Base-by-base conservation (phyloP, 768 basidiomycete species). In the Phaeotremella skinneri region DNA sequence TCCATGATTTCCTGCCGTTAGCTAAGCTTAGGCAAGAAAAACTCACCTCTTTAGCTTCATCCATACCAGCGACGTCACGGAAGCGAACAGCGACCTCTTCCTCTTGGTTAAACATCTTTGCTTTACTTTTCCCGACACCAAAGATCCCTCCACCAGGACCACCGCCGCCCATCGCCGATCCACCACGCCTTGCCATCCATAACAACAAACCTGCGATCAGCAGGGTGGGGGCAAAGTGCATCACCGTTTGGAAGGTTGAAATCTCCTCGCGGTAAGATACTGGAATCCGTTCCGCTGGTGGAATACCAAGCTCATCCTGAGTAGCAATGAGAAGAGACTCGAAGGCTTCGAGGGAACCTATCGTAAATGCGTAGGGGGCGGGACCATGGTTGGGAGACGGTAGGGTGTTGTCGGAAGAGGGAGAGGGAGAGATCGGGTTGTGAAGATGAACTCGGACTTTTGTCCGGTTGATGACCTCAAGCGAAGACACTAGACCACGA, bases 1-100 rank as follows among this genome's bases (percentile, higher is more conserved):
- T 99, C 96, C 90, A 98, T 94, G 69, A 99, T 94, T 80, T 99
- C 96, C 81, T 74, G 52, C 11, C 23, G 4, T 3, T 45, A 4
- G 32, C 30, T 2, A 39, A 48, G 23, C 20, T 34, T 17, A 16
- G 39, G 9, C 21, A 34, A 20, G 26, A 2, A 9, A 14, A 34
- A 58, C 74, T 64, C 49, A 75, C 74, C 72, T 93, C 90, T 81
- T 99, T 99, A 43, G 93, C 96, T 79, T 99, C 96, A 79, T 99
- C 96, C 94, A 98, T 98, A 34, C 96, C 96, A 14, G 96, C 96
- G 17, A 99, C 91, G 74, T 99, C 92, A 79, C 86, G 86, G 81
- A 99, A 99, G 76, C 89, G 89, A 70, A 88, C 85, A 75, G 85
- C 88, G 73, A 98, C 87, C 52, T 93, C 89, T 31, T 89, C 91